A percentile compares a stretch with the other conserved stretches of the same genome.
phyloP scores from a whole-genome alignment of 192 early-diverging fungal species.

The Physocladia obscura region DNA sequence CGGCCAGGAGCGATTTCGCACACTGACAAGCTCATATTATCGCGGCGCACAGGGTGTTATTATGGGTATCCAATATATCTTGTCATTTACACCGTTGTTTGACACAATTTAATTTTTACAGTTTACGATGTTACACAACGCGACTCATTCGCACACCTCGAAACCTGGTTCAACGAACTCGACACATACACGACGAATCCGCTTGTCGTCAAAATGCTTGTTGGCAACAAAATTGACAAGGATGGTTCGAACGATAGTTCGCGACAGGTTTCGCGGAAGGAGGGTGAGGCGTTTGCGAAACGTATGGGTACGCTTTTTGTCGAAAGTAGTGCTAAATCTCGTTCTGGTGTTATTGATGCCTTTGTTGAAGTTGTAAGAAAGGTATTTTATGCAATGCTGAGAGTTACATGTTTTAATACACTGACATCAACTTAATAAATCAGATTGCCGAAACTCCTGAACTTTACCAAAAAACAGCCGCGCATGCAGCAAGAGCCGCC shows the following conservation, averaged over 20 bases:
- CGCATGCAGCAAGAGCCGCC: background rate
- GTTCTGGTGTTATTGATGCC: constrained; percentile 85
- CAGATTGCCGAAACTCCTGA: constrained; percentile 68
- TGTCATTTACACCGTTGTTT: background rate
- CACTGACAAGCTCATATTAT: constrained; percentile 96
- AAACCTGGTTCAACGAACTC: constrained; percentile 94
- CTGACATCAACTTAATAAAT: background rate
- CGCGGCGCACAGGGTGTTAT: constrained; percentile 98
- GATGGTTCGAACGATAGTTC: constrained; percentile 29
- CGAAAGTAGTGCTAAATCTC: constrained; percentile 95
- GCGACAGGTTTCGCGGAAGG: constrained; percentile 77
- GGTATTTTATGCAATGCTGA: constrained; percentile 62
- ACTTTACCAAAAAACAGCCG: constrained; percentile 60
- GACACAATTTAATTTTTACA: constrained; percentile 26
- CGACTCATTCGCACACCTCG: constrained; percentile 87
- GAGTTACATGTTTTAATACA: background rate
- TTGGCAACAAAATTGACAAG: constrained; percentile 98
- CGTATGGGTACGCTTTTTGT: constrained; percentile 90
- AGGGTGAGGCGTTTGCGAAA: constrained; percentile 88
- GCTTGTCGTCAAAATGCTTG: constrained; percentile 94
- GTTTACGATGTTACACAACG: constrained; percentile 97
- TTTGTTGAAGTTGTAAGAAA: constrained; percentile 92
- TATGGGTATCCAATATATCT: constrained; percentile 57
- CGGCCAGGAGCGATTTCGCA: constrained; percentile 97
- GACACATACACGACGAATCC: constrained; percentile 84